Evolutionary conservation across 1,284 basidiomycete genomes (phyloP).

Genomic region (Jaminaea rosea): DNA sequence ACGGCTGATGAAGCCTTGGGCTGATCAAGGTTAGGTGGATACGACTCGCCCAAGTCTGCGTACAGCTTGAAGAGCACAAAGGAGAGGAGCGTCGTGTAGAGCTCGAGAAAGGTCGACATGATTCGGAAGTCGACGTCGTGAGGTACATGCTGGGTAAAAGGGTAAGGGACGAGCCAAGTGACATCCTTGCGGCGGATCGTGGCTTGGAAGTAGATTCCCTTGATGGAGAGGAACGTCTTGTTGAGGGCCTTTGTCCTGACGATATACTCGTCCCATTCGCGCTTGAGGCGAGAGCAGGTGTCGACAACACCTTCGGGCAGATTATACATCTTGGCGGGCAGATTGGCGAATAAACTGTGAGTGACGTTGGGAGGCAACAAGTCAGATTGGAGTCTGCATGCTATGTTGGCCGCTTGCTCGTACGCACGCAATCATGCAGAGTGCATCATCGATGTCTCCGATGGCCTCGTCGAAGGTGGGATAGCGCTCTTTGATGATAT

Average conservation of each 20-base stretch:
- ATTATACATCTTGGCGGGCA: conserved; percentile 51
- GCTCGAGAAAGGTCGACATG: conserved; percentile 94
- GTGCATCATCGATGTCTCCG: conserved; percentile 91
- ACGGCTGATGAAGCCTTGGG: conserved; percentile 55
- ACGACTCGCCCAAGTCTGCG: conserved; percentile 83
- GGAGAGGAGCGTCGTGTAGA: conserved; percentile 91
- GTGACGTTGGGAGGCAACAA: too few species aligned
- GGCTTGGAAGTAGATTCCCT: conserved; percentile 96
- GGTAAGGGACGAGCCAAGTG: conserved; percentile 95
- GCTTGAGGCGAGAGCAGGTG: conserved; percentile 71
- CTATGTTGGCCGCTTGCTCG: too few species aligned
- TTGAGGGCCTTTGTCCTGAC: conserved; percentile 78
- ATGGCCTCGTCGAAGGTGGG: conserved; percentile 93
- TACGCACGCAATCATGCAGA: conserved; percentile 89
- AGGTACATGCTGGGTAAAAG: conserved; percentile 92
- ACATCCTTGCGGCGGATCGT: conserved; percentile 85
- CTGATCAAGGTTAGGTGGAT: conserved; percentile 81
- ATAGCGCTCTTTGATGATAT: conserved; percentile 97
- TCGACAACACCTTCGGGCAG: conserved; percentile 63
- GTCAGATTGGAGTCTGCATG: too few species aligned
- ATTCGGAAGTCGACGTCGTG: conserved; percentile 94
- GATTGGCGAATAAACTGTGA: conserved; percentile 67
- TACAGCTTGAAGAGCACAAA: conserved; percentile 98
- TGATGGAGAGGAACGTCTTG: conserved; percentile 93
- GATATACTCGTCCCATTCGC: conserved; percentile 69